Base-by-base conservation (phyloP, 2,329 filamentous ascomycete genomes). In the Trematosphaeria pertusa region DNA sequence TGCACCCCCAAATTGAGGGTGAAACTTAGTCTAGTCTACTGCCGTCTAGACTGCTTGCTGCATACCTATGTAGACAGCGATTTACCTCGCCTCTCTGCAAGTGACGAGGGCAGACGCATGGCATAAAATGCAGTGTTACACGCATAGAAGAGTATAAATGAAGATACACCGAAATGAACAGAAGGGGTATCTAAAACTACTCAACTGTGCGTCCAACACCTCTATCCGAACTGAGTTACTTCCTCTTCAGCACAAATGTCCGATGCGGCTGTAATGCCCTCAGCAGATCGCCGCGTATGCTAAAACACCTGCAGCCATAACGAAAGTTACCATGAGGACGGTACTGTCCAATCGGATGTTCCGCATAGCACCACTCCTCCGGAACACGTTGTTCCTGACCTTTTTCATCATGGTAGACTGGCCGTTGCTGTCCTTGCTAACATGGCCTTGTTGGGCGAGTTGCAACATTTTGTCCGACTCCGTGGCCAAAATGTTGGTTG, bases 401-500 rank as follows among this genome's bases (percentile, higher is more conserved):
- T 50, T 53, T 47, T 51, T 56, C 37, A 50, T 45, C 37, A 60
- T 50, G 18, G 55, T 53, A 37, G 57, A 54, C 47, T 67, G 62
- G 9, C 36, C 39, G 15, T 48, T 45, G 4, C 59, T 58, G 28
- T 67, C 48, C 8, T 54, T 48, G 5, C 43, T 46, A 5, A 70
- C 64, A 34, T 51, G 56, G 14, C 68, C 69, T 6, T 54, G 56
- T 40, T 71, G 61, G 14, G 66, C 56, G 14, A 72, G 53, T 28
- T 71, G 61, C 15, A 56, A 58, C 58, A 73, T 65, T 45, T 70
- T 55, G 4, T 64, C 65, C 18, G 59, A 49, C 26, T 72, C 69
- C 5, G 71, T 69, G 12, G 69, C 67, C 19, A 80, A 59, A 37
- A 80, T 80, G 39, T 74, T 76, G 18, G 78, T 80, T 30, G 75